Conservation (phyloP, 164 flowering plant species). For the Protea cynaroides region DNA sequence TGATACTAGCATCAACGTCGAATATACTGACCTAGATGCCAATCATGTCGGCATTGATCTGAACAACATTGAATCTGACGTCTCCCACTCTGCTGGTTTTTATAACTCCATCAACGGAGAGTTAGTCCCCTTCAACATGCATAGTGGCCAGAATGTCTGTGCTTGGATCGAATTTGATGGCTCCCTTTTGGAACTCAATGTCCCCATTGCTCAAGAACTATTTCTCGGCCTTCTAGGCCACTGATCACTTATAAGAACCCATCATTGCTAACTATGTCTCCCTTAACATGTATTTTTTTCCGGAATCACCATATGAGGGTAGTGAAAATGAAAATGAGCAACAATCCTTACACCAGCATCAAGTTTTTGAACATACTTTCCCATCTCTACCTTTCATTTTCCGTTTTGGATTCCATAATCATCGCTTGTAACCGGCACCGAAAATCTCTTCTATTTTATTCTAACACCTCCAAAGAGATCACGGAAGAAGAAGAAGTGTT, state of each 20-base stretch:
- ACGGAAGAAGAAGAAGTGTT: too few relatives aligned
- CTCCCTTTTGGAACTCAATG: conserved; percentile 35
- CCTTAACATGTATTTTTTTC: conserved; percentile 39
- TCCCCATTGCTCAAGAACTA: conserved; percentile 22
- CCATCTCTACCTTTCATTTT: too few relatives aligned
- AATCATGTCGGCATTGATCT: conserved; percentile 75
- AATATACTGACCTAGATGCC: conserved; percentile 60
- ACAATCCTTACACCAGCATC: too few relatives aligned
- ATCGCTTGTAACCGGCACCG: too few relatives aligned
- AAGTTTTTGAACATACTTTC: too few relatives aligned
- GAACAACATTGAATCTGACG: conserved; percentile 42
- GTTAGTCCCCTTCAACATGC: conserved; percentile 22
- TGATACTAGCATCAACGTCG: conserved; percentile 66
- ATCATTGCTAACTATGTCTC: conserved; percentile 34
- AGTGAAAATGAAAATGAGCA: too few relatives aligned
- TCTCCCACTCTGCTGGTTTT: conserved; percentile 38
- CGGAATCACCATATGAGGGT: too few relatives aligned
- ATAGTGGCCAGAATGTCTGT: conserved; percentile 56
- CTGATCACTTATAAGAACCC: conserved; percentile 34
- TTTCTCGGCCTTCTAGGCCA: conserved; percentile 39
- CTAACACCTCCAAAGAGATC: too few relatives aligned
- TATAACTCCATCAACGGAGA: conserved; percentile 22
- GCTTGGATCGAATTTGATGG: conserved; percentile 87
- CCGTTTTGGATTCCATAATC: too few relatives aligned
- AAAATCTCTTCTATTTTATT: too few relatives aligned